Conservation (phyloP, 768 basidiomycete species). For the Termitomyces sp. region DNA sequence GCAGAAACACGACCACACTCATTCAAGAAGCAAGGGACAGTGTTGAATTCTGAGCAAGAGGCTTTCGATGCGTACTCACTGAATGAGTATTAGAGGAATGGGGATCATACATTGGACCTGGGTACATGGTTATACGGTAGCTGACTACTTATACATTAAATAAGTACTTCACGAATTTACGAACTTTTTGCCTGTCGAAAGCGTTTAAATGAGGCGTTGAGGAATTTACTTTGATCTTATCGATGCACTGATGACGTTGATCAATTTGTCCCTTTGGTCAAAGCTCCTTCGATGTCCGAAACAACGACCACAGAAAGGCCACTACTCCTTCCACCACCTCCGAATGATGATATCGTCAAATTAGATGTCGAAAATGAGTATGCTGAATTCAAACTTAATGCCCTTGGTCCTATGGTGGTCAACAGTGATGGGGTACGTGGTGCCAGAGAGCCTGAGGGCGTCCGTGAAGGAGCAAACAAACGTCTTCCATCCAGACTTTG, state of each 20-base stretch:
- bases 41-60: slow-evolving; percentile 3
- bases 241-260: neutral
- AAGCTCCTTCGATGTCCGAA: slow-evolving; percentile 4
- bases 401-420: slow-evolving; percentile 62
- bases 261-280: neutral
- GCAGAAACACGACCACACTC: slow-evolving; percentile 21
- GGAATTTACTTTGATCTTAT: neutral
- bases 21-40: slow-evolving; percentile 23
- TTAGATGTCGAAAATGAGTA: slow-evolving; percentile 11
- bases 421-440: slow-evolving; percentile 56
- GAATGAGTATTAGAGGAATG: neutral
- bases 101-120: neutral
- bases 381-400: slow-evolving; percentile 43
- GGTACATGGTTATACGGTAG: neutral
- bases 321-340: neutral
- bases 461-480: neutral
- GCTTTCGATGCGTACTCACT: neutral
- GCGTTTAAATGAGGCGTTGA: neutral
- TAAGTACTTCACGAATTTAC: neutral
- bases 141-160: neutral
- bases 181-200: neutral
- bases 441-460: neutral
- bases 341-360: slow-evolving; percentile 3
- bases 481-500: slow-evolving; percentile 37
- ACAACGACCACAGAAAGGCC: neutral